These are phyloP conservation scores for Mycena epipterygia DNA, from an alignment of 768 basidiomycete species.

Conservation along the genomic window DNA sequence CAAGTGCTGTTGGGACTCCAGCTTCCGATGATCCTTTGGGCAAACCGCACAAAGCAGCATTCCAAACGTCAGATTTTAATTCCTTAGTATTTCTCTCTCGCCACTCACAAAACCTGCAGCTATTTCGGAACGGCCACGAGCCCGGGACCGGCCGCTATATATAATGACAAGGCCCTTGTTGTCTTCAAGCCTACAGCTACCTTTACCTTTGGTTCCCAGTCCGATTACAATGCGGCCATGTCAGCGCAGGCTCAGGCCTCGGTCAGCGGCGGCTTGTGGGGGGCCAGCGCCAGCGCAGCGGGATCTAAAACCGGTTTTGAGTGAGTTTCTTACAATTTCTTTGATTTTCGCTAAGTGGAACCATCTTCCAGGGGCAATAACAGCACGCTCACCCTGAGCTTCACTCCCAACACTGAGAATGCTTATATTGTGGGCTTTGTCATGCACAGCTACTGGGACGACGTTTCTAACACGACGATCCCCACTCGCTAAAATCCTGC, in stretches of 20 bases:
- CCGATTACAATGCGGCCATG: background rate
- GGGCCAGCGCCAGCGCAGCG: background rate
- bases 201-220: background rate
- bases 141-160: background rate
- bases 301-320: too few species aligned
- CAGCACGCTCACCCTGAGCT: background rate
- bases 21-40: background rate
- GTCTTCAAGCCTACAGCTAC: background rate
- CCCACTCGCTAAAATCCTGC: too few species aligned
- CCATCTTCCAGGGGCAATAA: background rate
- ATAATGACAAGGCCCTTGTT: background rate
- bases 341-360: background rate
- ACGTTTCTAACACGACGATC: background rate
- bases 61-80: too few species aligned
- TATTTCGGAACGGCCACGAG: background rate
- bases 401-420: background rate
- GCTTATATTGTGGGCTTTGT: conserved; percentile 7
- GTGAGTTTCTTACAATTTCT: background rate
- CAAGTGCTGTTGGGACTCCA: background rate
- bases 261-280: background rate
- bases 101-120: background rate
- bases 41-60: background rate
- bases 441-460: conserved; percentile 6
- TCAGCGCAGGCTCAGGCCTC: background rate
- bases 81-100: background rate